Base-by-base conservation (phyloP, 495 filamentous ascomycete species). In the Paragyromitra xinjiangensis region DNA sequence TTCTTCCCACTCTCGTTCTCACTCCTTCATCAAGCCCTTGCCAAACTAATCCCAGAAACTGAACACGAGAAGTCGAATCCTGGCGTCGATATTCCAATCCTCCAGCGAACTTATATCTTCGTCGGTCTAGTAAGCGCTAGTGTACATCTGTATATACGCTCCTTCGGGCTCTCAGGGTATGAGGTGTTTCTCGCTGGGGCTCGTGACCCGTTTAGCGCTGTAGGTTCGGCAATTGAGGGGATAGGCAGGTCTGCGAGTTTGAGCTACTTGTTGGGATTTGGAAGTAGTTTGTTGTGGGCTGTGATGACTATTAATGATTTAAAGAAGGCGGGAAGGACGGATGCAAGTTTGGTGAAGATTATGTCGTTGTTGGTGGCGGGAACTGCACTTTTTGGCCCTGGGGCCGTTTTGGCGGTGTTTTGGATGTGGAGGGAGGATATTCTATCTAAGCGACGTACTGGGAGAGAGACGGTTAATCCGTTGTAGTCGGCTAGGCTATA, bases 1-100 rank as follows among this genome's bases (percentile, higher is more conserved):
- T 69, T 77, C 5, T 83, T 83, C 64, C 85, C 85, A 6, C 26
- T 85, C 0, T 77, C 64, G 66, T 81, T 81, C 53, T 67, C 78
- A 64, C 58, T 80, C 53, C 65, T 84, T 0, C 77, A 84, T 24
- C 63, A 72, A 42, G 19, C 69, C 14, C 26, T 82, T 39, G 9
- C 39, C 0, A 73, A 42, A 16, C 63, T 73, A 9, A 26, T 78
- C 29, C 73, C 67, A 19, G 40, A 39, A 37, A 72, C 71, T 6
- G 78, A 48, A 9, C 24, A 61, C 2, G 62, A 45, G 19, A 56
- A 56, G 11, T 12, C 53, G 71, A 73, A 12, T 34, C 59, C 75
- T 72, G 51, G 66, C 5, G 19, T 24, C 45, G 69, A 72, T 19
- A 26, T 55, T 19, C 69, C 19, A n/a, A 55, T 72, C 11, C 59